Evolutionary conservation across 495 filamentous ascomycete species (phyloP), one percentile per base, ranked within the genome.

Genomic region (Neurospora sp.): DNA sequence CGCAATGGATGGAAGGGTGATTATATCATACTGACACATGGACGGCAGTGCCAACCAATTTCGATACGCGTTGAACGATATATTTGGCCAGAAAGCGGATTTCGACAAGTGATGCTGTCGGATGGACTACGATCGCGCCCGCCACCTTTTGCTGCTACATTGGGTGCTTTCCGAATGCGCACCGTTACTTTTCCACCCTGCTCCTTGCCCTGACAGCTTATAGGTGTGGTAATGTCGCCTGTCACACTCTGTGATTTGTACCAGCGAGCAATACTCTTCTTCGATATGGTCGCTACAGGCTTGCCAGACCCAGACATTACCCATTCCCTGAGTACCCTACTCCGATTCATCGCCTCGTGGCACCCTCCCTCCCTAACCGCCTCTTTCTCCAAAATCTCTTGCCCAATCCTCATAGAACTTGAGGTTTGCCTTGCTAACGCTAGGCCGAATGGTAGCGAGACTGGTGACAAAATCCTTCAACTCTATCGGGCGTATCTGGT

Each of bases 401-500:
- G 96, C 94, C 96, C 96, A 99, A 69, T 97, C 92, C 81, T 98
- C 96, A 80, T 94, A 98, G 79, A 90, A 85, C 78, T 91, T 89
- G 12, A 99, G 81, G 3, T 96, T 93, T 70, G 93, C 86, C 74
- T 89, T 88, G 80, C 92, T 94, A 2, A 99, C 96, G 83, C 93
- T 97, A 0, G 96, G 96, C 71, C 94, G 85, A 74, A 99, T 98
- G 35, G 90, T 96, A 42, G 85, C 81, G 70, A 99, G 82, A 85
- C 94, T 97, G 4, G 92, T 89, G 73, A 93, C 83, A 75, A 99
- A 99, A 80, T 99, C 96, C 40, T 85, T 79, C 40, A 94, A 89
- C 73, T 85, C 87, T 44, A 99, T 98, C 2, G 94, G 90, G 16
- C 95, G 87, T 77, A 99, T 97, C 73, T 98, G 91, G 73, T 98